A percentile compares a stretch with the other conserved stretches of the same genome.
Evolutionary conservation across 108 stramenopile genomes (phyloP).

Genomic region (Cyclotella cryptica): DNA sequence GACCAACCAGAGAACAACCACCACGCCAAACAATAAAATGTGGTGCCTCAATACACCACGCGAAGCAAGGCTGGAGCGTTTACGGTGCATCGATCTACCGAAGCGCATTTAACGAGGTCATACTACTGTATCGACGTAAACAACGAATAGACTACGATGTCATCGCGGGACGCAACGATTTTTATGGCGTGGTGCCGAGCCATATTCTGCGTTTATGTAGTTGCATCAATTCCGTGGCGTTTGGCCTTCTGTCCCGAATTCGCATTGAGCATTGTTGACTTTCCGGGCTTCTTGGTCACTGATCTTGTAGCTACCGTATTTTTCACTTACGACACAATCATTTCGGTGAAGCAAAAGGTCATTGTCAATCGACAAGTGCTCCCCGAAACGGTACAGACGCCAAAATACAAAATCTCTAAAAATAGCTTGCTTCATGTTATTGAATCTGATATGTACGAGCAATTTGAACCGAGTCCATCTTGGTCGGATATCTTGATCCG

Average conservation of each 20-base stretch:
- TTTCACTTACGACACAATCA: conserved; percentile 25
- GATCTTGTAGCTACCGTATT: conserved; percentile 21
- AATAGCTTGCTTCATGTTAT: too few species aligned
- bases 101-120: too few species aligned
- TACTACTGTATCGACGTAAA: too few species aligned
- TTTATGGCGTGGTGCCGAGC: conserved; percentile 13
- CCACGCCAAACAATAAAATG: too few species aligned
- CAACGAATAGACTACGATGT: neutral
- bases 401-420: conserved; percentile 1
- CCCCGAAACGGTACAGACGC: neutral
- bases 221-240: conserved; percentile 25
- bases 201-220: conserved; percentile 4
- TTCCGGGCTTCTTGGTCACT: conserved; percentile 16
- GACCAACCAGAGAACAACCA: too few species aligned
- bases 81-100: too few species aligned
- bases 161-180: neutral
- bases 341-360: neutral
- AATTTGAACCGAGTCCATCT: neutral
- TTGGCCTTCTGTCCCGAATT: conserved; percentile 30
- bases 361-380: neutral
- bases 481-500: conserved; percentile 18
- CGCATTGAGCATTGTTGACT: neutral
- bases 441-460: neutral
- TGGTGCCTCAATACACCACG: too few species aligned
- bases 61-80: too few species aligned